Conservation (phyloP, 176 grass and related monocot species). For the Elymus sibiricus region DNA sequence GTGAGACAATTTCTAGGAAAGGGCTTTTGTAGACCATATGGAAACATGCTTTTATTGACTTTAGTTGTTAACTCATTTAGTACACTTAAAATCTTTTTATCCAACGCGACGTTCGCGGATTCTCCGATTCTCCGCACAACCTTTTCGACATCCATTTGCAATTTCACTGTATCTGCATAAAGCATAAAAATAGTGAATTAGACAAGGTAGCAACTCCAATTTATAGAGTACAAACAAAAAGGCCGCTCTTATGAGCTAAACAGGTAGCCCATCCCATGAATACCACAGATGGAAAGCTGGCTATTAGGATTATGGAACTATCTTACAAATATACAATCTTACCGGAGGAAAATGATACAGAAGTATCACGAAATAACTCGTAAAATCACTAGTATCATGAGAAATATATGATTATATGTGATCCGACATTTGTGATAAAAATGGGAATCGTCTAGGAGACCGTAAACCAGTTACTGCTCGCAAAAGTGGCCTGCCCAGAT, state of each 20-base stretch:
- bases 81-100: constrained; percentile 55
- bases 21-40: constrained; percentile 65
- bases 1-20: constrained; percentile 84
- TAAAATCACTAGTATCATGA: not conserved
- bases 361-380: not conserved
- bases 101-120: constrained; percentile 54
- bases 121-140: constrained; percentile 65
- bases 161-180: constrained; percentile 42
- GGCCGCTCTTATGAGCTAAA: not conserved
- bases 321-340: not conserved
- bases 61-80: constrained; percentile 48
- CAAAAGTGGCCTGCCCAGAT: not conserved
- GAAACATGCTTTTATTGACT: constrained; percentile 60
- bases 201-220: not conserved
- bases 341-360: not conserved
- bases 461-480: not conserved
- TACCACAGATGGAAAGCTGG: not conserved
- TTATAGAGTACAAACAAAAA: constrained; percentile 9
- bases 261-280: not conserved
- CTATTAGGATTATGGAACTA: not conserved
- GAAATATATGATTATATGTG: not conserved
- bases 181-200: constrained; percentile 14
- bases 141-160: constrained; percentile 77
- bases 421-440: not conserved
- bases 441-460: not conserved